Evolutionary conservation across 768 basidiomycete genomes (phyloP), one percentile per base, ranked within the genome.

Genomic region (Podaxis sp.): DNA sequence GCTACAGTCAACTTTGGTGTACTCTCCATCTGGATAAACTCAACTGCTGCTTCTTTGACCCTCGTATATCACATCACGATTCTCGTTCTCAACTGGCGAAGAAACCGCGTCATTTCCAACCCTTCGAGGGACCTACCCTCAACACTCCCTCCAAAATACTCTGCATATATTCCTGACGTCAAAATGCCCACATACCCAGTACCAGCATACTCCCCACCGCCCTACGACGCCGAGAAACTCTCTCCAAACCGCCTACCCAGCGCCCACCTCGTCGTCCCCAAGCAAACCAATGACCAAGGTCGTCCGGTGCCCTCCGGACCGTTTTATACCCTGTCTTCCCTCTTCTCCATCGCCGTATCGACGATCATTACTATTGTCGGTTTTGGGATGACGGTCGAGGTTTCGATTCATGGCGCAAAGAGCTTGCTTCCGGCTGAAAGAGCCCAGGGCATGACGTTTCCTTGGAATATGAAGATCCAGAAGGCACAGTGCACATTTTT

Each of bases 381-480:
- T 4, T 69, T 72, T 57, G 58, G 65, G n/a, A 66, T 72, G 60
- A 74, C 71, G 66, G 66, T 71, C 8, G 69, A 72, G 51, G 69
- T 74, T 59, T 70, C 71, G 7, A 61, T 64, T 2, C 68, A 71
- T 4, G 69, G 66, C 13, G 50, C 65, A 17, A 68, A 65, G 36
- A 70, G 69, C 61, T 68, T 71, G 0, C 61, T 70, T 20, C 69
- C 71, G 15, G 59, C 65, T 1, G 71, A 74, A 50, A 66, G 70
- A 51, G 65, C 67, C 4, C 67, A 66, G 5, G 55, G 54, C 17
- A 59, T 67, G 67, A 67, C 69, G 1, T 68, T 69, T 36, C 70
- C 67, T 30, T 74, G 71, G 73, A 72, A 72, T 53, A 66, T 71
- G 64, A 70, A 70, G 30, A 62, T 71, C 26, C 67, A 74, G 60